Evolutionary conservation across 129 eudicot genomes (phyloP), one percentile per base, ranked within the genome.

Genomic region (Saposhnikovia divaricata): DNA sequence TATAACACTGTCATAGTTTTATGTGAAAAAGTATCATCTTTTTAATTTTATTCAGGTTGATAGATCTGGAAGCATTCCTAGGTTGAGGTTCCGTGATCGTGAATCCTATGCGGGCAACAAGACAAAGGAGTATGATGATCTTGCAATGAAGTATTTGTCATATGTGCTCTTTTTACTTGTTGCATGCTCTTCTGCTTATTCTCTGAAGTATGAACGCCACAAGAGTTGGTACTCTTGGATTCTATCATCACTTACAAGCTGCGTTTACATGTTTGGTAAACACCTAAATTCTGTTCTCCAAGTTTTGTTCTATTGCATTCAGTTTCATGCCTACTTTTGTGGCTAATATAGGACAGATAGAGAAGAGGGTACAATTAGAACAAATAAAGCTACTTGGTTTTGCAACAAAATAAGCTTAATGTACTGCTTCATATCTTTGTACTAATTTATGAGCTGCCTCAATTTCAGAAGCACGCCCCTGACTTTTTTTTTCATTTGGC

Each of bases 161-260:
- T 94, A 90, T 78, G 90, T 94, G 69, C 93, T 94, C 74, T 86
- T 94, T 82, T 83, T 94, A 21, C 98, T 94, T 28, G 98, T 88
- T 45, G 90, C 83, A 39, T 87, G 98, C 84, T 91, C 96, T 79
- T 82, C 98, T 46, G 78, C 84, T 28, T 94, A 94, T 85, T 94
- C 98, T 37, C 91, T 94, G 53, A 94, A 80, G 91, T 94, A 94
- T 69, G 98, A 94, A 82, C 93, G 93, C 73, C 98, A 94, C 89
- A 94, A 87, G 89, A 94, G 97, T 74, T 94, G 98, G 98, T 94
- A 94, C 80, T 94, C 98, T 7, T 94, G 96, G 96, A 92, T 94
- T 70, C 96, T 94, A 72, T 90, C 96, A 12, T 94, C 98, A 39
- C 91, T 94, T 74, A 92, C 98, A 61, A 92, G 97, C 88, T 94